Percentiles rank a stretch among this genome's conserved stretches.
Evolutionary conservation across 305 asterid genomes (phyloP).

Genomic region (Lippia alba): DNA sequence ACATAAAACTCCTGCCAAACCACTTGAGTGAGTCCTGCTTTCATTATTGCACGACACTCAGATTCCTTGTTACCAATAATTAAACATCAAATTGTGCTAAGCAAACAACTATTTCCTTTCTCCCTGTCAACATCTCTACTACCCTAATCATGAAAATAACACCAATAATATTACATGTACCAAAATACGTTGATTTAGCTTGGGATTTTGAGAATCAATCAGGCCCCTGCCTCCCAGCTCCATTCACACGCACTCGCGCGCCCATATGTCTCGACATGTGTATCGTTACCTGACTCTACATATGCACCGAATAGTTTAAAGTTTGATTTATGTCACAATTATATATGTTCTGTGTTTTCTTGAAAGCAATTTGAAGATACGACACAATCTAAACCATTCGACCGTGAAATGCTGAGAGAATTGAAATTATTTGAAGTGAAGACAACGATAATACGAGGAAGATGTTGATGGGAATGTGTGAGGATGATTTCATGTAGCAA

Average conservation of each 20-base stretch:
- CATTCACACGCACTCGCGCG: constrained; percentile 1
- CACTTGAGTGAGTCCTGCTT: constrained; percentile 3
- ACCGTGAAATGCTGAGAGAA: background rate
- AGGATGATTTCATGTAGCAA: constrained; percentile 5
- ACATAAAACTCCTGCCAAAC: constrained; percentile 28
- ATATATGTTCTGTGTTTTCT: too few species aligned
- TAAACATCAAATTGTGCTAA: constrained; percentile 28
- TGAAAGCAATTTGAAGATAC: too few species aligned
- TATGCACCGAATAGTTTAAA: too few species aligned
- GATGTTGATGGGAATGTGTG: background rate
- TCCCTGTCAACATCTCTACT: constrained; percentile 46
- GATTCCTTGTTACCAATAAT: constrained; percentile 39
- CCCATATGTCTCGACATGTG: too few species aligned
- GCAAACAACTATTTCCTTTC: constrained; percentile 28
- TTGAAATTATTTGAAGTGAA: background rate
- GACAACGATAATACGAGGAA: background rate
- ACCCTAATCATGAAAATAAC: constrained; percentile 42
- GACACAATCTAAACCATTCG: too few species aligned
- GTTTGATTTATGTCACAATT: too few species aligned
- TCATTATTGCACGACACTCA: constrained; percentile 44
- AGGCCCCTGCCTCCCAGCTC: constrained; percentile 15
- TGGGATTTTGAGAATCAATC: constrained; percentile 31
- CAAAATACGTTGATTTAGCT: constrained; percentile 38
- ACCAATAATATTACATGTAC: constrained; percentile 31
- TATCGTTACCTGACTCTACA: too few species aligned